Evolutionary conservation across 2,329 filamentous ascomycete species (phyloP).

Genomic region (Hymenoscyphus occultus): DNA sequence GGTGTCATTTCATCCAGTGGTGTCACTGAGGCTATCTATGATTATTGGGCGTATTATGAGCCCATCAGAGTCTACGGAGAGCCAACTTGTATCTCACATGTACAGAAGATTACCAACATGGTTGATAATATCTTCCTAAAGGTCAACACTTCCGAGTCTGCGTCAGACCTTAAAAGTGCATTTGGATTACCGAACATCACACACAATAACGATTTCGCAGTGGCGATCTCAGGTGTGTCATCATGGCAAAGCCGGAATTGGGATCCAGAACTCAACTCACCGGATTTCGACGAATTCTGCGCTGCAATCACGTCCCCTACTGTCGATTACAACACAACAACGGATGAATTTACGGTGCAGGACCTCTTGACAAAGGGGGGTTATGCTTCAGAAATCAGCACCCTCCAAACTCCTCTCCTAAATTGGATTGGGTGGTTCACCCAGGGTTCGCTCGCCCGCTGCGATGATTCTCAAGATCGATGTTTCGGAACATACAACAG

Average conservation of each 20-base stretch:
- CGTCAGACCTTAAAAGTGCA: conserved; percentile 46
- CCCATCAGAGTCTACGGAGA: conserved; percentile 55
- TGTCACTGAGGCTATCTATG: conserved; percentile 72
- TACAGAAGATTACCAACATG: conserved; percentile 58
- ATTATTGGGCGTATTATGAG: conserved; percentile 68
- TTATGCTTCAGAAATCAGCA: conserved; percentile 41
- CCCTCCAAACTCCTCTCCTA: conserved; percentile 49
- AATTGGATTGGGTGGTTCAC: conserved; percentile 57
- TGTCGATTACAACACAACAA: conserved; percentile 58
- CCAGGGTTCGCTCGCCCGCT: conserved; percentile 41
- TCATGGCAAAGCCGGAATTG: conserved; percentile 57
- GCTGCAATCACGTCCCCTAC: conserved; percentile 49
- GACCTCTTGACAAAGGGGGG: conserved; percentile 47
- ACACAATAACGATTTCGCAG: conserved; percentile 49
- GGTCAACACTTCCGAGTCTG: conserved; percentile 43
- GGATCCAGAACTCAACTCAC: conserved; percentile 53
- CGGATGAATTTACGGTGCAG: conserved; percentile 60
- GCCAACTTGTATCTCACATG: conserved; percentile 60
- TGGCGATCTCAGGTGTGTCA: conserved; percentile 44
- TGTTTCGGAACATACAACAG: conserved; percentile 51
- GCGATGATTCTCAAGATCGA: conserved; percentile 43
- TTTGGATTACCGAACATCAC: conserved; percentile 50
- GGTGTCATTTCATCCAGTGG: conserved; percentile 75
- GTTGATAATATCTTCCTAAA: conserved; percentile 56
- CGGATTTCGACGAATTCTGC: conserved; percentile 52